These are phyloP conservation scores for Arthrobotrys sinensis DNA, from an alignment of 2,329 filamentous ascomycete species.

Conservation along the genomic window DNA sequence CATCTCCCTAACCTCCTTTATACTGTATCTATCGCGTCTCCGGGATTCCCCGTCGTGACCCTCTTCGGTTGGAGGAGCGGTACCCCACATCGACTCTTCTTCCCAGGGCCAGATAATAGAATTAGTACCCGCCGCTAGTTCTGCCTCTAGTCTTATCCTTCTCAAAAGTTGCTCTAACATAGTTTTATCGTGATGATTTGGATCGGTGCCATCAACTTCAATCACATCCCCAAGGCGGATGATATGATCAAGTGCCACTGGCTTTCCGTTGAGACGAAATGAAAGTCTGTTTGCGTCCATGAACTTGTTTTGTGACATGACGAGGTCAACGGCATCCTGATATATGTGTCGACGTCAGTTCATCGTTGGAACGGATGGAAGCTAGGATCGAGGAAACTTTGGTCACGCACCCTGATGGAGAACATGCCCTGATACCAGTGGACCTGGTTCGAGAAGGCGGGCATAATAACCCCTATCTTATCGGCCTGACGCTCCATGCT, in stretches of 20 bases:
- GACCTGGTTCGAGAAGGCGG: conserved; percentile 20
- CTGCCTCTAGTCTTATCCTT: not conserved
- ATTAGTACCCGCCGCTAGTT: not conserved
- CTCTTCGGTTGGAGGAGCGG: not conserved
- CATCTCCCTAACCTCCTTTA: not conserved
- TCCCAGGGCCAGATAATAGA: not conserved
- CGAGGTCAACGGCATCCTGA: conserved; percentile 7
- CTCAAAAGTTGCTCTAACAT: not conserved
- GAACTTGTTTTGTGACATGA: conserved; percentile 20
- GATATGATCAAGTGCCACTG: not conserved
- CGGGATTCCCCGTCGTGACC: not conserved
- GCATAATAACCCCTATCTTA: conserved; percentile 32
- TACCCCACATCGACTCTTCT: not conserved
- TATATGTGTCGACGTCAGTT: not conserved
- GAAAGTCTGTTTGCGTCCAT: conserved; percentile 7
- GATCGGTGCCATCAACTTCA: conserved; percentile 5
- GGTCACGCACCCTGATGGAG: conserved; percentile 15
- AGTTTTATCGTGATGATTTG: not conserved
- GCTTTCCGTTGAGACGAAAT: conserved; percentile 11
- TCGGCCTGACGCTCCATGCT: too few relatives aligned
- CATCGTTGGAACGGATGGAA: not conserved
- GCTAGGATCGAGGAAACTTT: not conserved
- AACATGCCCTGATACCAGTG: conserved; percentile 27
- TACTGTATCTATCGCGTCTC: not conserved
- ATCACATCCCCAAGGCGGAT: conserved; percentile 36